phyloP scores from a whole-genome alignment of 2,329 filamentous ascomycete genomes.

The Xylaria arbuscula region DNA sequence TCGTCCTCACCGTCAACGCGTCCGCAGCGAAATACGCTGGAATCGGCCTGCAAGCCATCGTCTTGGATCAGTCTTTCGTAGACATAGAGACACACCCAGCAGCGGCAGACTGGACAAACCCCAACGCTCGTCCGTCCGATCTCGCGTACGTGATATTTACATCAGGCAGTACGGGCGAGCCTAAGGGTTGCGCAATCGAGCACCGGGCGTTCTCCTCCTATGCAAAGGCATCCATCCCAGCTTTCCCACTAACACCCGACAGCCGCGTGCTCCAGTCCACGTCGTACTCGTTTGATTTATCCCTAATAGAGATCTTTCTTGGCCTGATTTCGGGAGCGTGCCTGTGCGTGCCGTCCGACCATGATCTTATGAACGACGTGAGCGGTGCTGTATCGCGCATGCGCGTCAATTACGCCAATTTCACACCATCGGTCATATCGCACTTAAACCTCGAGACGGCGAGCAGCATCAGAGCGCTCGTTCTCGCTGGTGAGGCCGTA shows the following conservation, averaged over 20 bases:
- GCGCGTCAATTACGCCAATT: conserved; percentile 21
- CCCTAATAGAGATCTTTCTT: conserved; percentile 19
- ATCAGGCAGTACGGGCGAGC: conserved; percentile 23
- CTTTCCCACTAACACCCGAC: not conserved
- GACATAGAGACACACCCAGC: not conserved
- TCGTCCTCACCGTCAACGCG: conserved; percentile 14
- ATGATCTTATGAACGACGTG: conserved; percentile 23
- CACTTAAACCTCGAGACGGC: conserved; percentile 18
- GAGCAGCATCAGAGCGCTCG: conserved; percentile 16
- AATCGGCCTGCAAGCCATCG: conserved; percentile 10
- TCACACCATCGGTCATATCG: conserved; percentile 24
- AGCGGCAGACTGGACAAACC: conserved; percentile 3
- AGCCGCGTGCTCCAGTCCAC: conserved; percentile 22
- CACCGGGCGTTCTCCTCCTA: conserved; percentile 23
- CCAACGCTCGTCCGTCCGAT: conserved; percentile 5
- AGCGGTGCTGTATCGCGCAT: conserved; percentile 13
- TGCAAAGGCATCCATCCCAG: conserved; percentile 10
- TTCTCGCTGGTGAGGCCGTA: conserved; percentile 18
- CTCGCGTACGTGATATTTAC: conserved; percentile 32
- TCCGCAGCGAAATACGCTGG: conserved; percentile 6
- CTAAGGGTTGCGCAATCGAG: conserved; percentile 25
- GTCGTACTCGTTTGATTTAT: conserved; percentile 23
- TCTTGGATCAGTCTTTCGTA: conserved; percentile 12
- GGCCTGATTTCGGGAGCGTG: conserved; percentile 18
- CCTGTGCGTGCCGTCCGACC: conserved; percentile 25